Conservation (phyloP, 1,284 basidiomycete genomes). For the Leccinum pseudoinsigne region DNA sequence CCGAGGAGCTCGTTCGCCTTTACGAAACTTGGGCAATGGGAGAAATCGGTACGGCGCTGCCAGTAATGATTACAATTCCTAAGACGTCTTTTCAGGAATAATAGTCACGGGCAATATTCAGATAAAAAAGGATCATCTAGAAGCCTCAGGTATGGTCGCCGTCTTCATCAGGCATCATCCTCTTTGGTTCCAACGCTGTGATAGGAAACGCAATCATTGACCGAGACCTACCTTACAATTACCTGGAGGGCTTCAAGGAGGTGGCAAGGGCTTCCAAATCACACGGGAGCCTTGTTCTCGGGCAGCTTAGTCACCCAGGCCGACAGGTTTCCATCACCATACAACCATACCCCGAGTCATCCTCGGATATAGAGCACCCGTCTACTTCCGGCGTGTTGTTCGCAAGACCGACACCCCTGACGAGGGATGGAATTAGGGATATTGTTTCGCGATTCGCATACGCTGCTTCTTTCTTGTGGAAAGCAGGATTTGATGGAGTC, state of each 20-base stretch:
- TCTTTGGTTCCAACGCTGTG: neutral
- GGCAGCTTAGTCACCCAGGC: conserved; percentile 34
- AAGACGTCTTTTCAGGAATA: conserved; percentile 21
- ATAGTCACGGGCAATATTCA: conserved; percentile 35
- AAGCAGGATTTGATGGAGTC: conserved; percentile 34
- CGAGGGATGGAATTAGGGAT: conserved; percentile 32
- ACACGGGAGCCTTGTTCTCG: conserved; percentile 29
- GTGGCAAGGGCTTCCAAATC: conserved; percentile 34
- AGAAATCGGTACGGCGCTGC: conserved; percentile 28
- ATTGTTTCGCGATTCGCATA: conserved; percentile 31
- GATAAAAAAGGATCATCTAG: conserved; percentile 35
- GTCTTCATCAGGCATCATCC: neutral
- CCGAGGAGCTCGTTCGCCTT: conserved; percentile 34
- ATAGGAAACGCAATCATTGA: conserved; percentile 35
- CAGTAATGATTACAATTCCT: neutral
- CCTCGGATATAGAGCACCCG: conserved; percentile 36
- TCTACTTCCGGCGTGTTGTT: conserved; percentile 35
- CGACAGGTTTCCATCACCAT: conserved; percentile 38
- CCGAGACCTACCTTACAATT: conserved; percentile 27
- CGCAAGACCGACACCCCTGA: conserved; percentile 30
- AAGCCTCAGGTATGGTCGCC: conserved; percentile 29
- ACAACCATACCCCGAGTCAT: conserved; percentile 35
- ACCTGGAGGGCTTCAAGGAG: conserved; percentile 24
- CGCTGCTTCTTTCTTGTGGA: conserved; percentile 25
- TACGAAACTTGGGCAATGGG: conserved; percentile 36